Percentiles rank a stretch among this genome's conserved stretches.
Evolutionary conservation across 169 alveolate species (phyloP).

Genomic region (Neospora caninum): DNA sequence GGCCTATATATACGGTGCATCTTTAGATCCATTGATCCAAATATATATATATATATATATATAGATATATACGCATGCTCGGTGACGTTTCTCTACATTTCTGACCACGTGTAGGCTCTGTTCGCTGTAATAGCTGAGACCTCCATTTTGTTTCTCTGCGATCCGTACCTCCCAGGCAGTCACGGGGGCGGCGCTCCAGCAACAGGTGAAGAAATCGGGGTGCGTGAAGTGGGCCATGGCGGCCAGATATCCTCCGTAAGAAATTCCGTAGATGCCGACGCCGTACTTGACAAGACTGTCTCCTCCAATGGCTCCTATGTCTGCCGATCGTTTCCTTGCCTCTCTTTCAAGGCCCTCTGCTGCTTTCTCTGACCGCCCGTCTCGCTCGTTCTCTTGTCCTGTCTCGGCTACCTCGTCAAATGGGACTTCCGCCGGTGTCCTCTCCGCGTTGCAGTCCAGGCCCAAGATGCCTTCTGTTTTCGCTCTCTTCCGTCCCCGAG

Average conservation of each 20-base stretch:
- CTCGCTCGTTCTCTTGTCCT: not conserved
- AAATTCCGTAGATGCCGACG: constrained; percentile 57
- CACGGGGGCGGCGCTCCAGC: constrained; percentile 56
- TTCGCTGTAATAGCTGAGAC: too few species aligned
- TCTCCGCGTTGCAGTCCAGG: not conserved
- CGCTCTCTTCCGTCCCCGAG: constrained; percentile 23
- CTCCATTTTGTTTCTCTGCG: too few species aligned
- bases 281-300: constrained; percentile 27
- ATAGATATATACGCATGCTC: not conserved
- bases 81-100: too few species aligned
- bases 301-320: not conserved
- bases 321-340: not conserved
- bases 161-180: constrained; percentile 61
- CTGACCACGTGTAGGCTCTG: too few species aligned
- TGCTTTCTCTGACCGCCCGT: not conserved
- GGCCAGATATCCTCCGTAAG: constrained; percentile 59
- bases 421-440: constrained; percentile 33
- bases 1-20: too few species aligned
- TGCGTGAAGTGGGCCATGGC: constrained; percentile 45
- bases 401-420: not conserved
- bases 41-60: not conserved
- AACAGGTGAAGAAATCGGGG: constrained; percentile 46
- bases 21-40: too few species aligned
- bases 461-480: constrained; percentile 27
- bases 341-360: not conserved